Evolutionary conservation across 495 filamentous ascomycete genomes (phyloP), one percentile per base, ranked within the genome.

Genomic region (Trichoderma gamsii): DNA sequence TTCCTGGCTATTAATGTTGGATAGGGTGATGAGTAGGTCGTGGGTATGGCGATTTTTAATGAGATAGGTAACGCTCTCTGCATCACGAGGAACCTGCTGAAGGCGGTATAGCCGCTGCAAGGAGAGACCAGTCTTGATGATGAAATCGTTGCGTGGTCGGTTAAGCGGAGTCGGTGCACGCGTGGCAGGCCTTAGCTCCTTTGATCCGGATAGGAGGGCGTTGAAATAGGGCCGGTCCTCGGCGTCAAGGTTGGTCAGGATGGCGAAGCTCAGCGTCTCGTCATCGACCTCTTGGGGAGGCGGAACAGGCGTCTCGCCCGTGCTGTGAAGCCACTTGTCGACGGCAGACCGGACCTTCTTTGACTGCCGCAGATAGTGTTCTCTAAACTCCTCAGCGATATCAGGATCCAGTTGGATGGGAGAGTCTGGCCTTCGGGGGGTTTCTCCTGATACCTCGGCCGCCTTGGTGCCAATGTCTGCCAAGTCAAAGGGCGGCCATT

Each of bases 381-480:
- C 91, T 38, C 90, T 86, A 70, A 90, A 96, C 73, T 97, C 90
- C 68, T 96, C 92, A 5, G 92, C 92, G 9, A 97, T 89, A 74
- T 97, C 93, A 27, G 92, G 89, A 73, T 97, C 93, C 64, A 97
- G 83, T 73, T 92, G 92, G 77, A 94, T 88, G 16, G 93, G 93
- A 11, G 84, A 84, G 27, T 77, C 77, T 3, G 84, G 83, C 25
- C 84, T 74, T 3, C 75, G 77, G 23, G 79, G 81, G 64, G 76
- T 70, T 27, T 65, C 64, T 8, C 76, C 77, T 1, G 79, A 72
- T n/a, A 74, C 74, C 61, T 85, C 84, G 69, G 72, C 81, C 25
- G 77, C 79, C 72, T 80, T 80, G 46, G 86, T 82, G 12, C 86
- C 87, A 0, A 92, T 78, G 21, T 86, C 85, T 23, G 84, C 84